Conservation (phyloP, 805 yeast genomes). For the Pichia sporocuriosa region DNA sequence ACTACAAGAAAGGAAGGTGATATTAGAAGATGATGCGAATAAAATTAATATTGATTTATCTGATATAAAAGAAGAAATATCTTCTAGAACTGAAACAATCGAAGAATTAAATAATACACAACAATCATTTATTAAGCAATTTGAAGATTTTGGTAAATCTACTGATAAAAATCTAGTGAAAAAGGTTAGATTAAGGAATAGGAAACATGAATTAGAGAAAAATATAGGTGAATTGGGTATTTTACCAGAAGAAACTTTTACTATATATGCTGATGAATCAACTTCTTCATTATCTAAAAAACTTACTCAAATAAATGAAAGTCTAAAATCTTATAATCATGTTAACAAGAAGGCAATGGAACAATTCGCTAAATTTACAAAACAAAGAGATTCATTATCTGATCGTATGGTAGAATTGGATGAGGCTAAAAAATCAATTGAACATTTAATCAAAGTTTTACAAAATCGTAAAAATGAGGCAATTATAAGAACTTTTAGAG, state of each 20-base stretch:
- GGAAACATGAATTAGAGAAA: conserved; percentile 66
- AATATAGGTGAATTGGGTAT: conserved; percentile 82
- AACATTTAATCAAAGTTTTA: conserved; percentile 58
- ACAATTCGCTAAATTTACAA: conserved; percentile 66
- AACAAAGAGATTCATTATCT: conserved; percentile 61
- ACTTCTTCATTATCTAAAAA: conserved; percentile 49
- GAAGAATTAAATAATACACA: conserved; percentile 54
- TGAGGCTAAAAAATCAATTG: conserved; percentile 64
- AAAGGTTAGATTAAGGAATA: conserved; percentile 47
- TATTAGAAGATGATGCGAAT: conserved; percentile 27
- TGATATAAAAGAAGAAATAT: conserved; percentile 28
- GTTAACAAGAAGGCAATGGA: conserved; percentile 88
- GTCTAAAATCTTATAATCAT: conserved; percentile 59
- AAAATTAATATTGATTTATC: conserved; percentile 34
- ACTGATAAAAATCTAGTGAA: conserved; percentile 60
- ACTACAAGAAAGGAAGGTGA: conserved; percentile 17
- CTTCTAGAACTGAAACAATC: conserved; percentile 33
- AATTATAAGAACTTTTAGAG: conserved; percentile 67
- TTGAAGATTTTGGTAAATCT: conserved; percentile 56
- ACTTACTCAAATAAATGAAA: conserved; percentile 49
- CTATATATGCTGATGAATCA: conserved; percentile 32
- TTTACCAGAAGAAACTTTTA: conserved; percentile 78
- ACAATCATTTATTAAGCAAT: conserved; percentile 40
- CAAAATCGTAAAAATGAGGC: conserved; percentile 80
- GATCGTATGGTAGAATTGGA: conserved; percentile 63